Conservation (phyloP, 75 land plant species). For the Pinus albicaulis region DNA sequence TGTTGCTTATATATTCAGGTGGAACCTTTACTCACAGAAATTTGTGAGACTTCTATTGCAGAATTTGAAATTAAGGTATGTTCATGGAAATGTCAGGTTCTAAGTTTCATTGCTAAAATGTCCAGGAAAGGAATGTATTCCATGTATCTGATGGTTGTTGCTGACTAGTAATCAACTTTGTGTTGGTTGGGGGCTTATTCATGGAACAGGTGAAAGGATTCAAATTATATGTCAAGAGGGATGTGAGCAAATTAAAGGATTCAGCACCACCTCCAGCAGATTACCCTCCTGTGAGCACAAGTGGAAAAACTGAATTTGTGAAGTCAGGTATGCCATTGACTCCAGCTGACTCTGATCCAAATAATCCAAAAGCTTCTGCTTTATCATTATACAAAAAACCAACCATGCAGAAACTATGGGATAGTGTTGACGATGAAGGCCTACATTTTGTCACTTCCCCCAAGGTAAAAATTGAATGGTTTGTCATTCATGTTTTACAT, state of each 20-base stretch:
- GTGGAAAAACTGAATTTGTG: neutral
- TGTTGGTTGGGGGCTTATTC: neutral
- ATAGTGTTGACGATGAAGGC: neutral
- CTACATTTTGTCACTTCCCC: neutral
- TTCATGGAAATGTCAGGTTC: neutral
- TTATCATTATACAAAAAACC: neutral
- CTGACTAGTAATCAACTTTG: neutral
- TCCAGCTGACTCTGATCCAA: neutral
- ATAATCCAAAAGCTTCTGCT: neutral
- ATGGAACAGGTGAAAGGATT: neutral
- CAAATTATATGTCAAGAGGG: constrained; percentile 7
- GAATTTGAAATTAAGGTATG: constrained; percentile 6
- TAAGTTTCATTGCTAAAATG: neutral
- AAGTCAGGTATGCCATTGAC: neutral
- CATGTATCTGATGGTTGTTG: neutral
- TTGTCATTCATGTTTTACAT: neutral
- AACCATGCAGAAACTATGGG: neutral
- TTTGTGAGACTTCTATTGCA: constrained; percentile 2
- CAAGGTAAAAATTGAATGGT: neutral
- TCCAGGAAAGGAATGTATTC: neutral
- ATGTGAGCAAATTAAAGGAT: neutral
- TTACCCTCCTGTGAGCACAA: neutral
- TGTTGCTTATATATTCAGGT: neutral
- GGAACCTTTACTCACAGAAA: neutral
- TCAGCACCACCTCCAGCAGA: neutral